A percentile compares a stretch with the other conserved stretches of the same genome.
These are phyloP conservation scores for Aphanomyces cochlioides DNA, from an alignment of 352 stramenopile species.

Conservation along the genomic window DNA sequence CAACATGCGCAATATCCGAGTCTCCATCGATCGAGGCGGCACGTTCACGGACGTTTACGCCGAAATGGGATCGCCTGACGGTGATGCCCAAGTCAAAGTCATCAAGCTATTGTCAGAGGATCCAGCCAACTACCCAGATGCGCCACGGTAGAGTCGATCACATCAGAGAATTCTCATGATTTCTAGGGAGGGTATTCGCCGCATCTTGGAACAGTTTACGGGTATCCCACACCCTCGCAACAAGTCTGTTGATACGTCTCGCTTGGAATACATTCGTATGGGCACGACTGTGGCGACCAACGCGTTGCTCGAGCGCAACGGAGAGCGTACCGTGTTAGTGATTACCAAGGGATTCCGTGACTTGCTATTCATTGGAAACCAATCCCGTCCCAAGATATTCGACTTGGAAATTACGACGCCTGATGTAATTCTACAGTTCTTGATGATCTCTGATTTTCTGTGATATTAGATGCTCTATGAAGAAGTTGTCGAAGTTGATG, in stretches of 20 bases:
- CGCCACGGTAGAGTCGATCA: slow-evolving; percentile 75
- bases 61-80: slow-evolving; percentile 83
- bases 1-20: slow-evolving; percentile 81
- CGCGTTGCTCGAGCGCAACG: slow-evolving; percentile 95
- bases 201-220: slow-evolving; percentile 93
- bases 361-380: slow-evolving; percentile 97
- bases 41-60: slow-evolving; percentile 99
- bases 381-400: slow-evolving; percentile 97
- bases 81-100: slow-evolving; percentile 68
- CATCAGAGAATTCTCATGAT: background rate
- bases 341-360: slow-evolving; percentile 95
- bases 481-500: slow-evolving; percentile 95
- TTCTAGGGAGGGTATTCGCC: slow-evolving; percentile 88
- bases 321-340: slow-evolving; percentile 92
- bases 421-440: slow-evolving; percentile 44
- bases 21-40: slow-evolving; percentile 95
- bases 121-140: slow-evolving; percentile 96
- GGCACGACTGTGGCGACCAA: slow-evolving; percentile 99
- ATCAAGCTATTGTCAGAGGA: slow-evolving; percentile 98
- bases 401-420: slow-evolving; percentile 92
- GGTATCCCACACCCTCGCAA: slow-evolving; percentile 78
- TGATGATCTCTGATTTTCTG: background rate
- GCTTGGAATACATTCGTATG: slow-evolving; percentile 97
- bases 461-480: slow-evolving; percentile 92
- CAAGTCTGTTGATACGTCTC: slow-evolving; percentile 77